Conservation (phyloP, 768 basidiomycete genomes). For the Rhizopogon sp. region DNA sequence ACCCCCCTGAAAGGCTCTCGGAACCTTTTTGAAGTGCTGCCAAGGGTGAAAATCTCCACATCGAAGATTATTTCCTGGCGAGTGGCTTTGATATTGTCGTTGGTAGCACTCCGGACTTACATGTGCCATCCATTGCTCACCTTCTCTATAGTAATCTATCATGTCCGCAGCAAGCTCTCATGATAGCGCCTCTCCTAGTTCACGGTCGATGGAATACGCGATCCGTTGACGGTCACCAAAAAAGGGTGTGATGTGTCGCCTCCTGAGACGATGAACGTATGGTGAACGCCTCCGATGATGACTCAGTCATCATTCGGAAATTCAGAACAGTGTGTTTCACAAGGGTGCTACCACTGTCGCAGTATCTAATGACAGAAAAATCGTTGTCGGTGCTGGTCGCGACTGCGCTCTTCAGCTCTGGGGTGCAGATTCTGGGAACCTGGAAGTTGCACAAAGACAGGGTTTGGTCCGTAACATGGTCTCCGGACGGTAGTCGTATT, state of each 20-base stretch:
- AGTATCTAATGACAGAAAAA: slow-evolving; percentile 13
- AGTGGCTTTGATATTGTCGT: background rate
- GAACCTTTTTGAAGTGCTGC: too few species aligned
- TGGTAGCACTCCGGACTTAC: too few species aligned
- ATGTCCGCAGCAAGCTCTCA: background rate
- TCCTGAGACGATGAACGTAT: background rate
- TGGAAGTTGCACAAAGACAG: slow-evolving; percentile 6
- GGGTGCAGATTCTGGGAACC: slow-evolving; percentile 12
- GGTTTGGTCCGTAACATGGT: slow-evolving; percentile 16
- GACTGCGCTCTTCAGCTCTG: slow-evolving; percentile 18
- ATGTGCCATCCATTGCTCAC: background rate
- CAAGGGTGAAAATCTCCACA: too few species aligned
- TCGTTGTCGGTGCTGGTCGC: slow-evolving; percentile 12
- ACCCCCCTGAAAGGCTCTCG: background rate
- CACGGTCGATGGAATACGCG: background rate
- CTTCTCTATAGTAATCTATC: background rate
- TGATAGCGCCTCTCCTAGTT: background rate
- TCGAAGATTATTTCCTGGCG: too few species aligned
- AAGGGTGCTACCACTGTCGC: slow-evolving; percentile 15
- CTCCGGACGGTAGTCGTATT: slow-evolving; percentile 13
- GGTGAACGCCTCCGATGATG: background rate
- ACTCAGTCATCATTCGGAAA: background rate
- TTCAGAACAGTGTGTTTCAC: background rate
- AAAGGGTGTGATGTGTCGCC: background rate
- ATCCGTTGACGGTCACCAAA: background rate